These are phyloP conservation scores for Cercospora citrullina DNA, from an alignment of 2,329 filamentous ascomycete genomes.

Conservation along the genomic window DNA sequence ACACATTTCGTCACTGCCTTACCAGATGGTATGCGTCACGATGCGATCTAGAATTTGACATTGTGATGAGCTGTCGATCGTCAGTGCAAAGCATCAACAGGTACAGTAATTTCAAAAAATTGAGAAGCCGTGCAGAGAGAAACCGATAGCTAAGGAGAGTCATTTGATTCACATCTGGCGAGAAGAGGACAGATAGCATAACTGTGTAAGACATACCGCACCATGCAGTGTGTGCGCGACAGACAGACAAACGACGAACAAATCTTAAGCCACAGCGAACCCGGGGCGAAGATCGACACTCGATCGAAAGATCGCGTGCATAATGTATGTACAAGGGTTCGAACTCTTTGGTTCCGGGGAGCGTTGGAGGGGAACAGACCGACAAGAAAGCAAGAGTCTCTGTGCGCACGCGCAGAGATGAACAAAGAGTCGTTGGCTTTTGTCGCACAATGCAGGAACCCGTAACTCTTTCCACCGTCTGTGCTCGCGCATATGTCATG, in stretches of 20 bases:
- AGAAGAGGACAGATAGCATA: background rate
- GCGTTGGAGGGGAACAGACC: background rate
- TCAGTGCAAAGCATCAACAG: background rate
- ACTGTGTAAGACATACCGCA: background rate
- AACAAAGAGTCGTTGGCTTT: background rate
- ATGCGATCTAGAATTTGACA: background rate
- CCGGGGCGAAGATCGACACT: background rate
- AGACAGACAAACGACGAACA: background rate
- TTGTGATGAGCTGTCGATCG: background rate
- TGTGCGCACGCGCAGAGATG: background rate
- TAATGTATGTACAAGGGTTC: background rate
- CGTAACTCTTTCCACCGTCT: background rate
- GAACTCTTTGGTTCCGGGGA: background rate
- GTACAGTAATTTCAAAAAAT: too few relatives aligned
- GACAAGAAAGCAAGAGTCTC: background rate
- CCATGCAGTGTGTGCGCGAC: background rate
- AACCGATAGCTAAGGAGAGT: background rate
- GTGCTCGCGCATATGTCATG: background rate
- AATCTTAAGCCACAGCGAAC: background rate
- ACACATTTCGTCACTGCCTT: background rate
- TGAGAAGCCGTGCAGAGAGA: background rate
- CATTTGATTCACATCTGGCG: background rate
- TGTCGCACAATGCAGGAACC: slow-evolving; percentile 5
- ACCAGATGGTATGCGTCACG: background rate
- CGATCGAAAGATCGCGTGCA: background rate